phyloP scores from a whole-genome alignment of 177 flowering plant genomes.

The Vitis hybrid region DNA sequence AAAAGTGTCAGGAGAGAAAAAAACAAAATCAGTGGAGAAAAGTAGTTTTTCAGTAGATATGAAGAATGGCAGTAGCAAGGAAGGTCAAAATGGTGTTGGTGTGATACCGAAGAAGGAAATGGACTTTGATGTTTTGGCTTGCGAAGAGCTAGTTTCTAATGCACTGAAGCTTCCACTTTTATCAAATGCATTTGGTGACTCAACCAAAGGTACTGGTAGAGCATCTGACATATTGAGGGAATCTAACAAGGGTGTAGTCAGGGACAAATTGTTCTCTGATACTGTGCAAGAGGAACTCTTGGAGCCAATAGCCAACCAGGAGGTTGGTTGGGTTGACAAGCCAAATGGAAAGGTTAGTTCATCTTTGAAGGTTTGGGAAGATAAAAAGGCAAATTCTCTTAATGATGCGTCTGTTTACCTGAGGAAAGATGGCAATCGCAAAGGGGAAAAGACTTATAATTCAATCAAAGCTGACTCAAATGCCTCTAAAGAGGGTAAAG shows the following conservation, averaged over 20 bases:
- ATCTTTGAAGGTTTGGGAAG: slow-evolving; percentile 27
- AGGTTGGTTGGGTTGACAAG: slow-evolving; percentile 29
- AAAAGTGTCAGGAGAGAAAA: slow-evolving; percentile 41
- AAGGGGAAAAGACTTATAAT: slow-evolving; percentile 20
- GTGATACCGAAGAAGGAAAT: slow-evolving; percentile 30
- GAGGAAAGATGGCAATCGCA: slow-evolving; percentile 18
- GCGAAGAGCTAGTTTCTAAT: slow-evolving; percentile 54
- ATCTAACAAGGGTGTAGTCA: slow-evolving; percentile 16
- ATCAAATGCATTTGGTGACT: slow-evolving; percentile 24
- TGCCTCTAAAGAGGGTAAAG: slow-evolving; percentile 32
- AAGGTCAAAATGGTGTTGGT: slow-evolving; percentile 12
- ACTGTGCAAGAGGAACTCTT: slow-evolving; percentile 28
- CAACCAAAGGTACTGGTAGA: slow-evolving; percentile 12
- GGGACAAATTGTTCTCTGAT: slow-evolving; percentile 26
- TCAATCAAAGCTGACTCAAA: slow-evolving; percentile 18
- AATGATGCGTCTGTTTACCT: slow-evolving; percentile 21
- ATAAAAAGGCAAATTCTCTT: slow-evolving; percentile 16
- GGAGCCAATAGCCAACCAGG: slow-evolving; percentile 21
- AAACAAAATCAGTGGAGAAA: slow-evolving; percentile 29
- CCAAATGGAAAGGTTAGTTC: slow-evolving; percentile 23
- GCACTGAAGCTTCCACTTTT: slow-evolving; percentile 60
- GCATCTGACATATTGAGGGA: slow-evolving; percentile 10
- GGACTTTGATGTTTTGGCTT: slow-evolving; percentile 33
- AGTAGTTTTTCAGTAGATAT: slow-evolving; percentile 26
- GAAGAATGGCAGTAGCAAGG: slow-evolving; percentile 26